Evolutionary conservation across 176 grass and related monocot species (phyloP).

Genomic region (Pharus latifolius): DNA sequence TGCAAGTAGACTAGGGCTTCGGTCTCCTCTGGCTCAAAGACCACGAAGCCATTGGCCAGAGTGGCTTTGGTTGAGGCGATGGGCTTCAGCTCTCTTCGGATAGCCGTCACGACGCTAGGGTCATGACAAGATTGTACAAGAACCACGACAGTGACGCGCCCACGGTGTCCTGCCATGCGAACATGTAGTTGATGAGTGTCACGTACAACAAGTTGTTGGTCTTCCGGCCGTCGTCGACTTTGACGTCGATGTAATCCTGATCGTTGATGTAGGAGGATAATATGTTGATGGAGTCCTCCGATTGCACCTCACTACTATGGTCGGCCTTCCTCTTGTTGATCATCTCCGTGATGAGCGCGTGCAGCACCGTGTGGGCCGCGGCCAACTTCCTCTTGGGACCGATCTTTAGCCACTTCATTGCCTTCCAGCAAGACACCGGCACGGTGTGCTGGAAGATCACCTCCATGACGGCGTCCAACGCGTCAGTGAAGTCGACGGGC

Average conservation of each 20-base stretch:
- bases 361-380: neutral
- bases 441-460: neutral
- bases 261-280: neutral
- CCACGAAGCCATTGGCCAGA: neutral
- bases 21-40: neutral
- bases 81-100: constrained; percentile 12
- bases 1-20: neutral
- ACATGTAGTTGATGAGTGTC: constrained; percentile 7
- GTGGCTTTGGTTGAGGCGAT: neutral
- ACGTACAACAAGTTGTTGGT: neutral
- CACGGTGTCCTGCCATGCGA: constrained; percentile 19
- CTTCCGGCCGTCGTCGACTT: neutral
- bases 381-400: constrained; percentile 13
- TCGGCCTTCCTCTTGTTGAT: neutral
- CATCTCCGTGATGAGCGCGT: neutral
- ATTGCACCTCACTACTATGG: neutral
- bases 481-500: neutral
- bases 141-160: constrained; percentile 20
- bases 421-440: constrained; percentile 21
- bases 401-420: neutral
- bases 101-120: neutral
- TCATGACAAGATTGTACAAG: constrained; percentile 7
- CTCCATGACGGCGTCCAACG: constrained; percentile 13
- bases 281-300: neutral
- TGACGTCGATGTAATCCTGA: neutral